Evolutionary conservation across 495 filamentous ascomycete species (phyloP).

Genomic region (Darksidea phi): DNA sequence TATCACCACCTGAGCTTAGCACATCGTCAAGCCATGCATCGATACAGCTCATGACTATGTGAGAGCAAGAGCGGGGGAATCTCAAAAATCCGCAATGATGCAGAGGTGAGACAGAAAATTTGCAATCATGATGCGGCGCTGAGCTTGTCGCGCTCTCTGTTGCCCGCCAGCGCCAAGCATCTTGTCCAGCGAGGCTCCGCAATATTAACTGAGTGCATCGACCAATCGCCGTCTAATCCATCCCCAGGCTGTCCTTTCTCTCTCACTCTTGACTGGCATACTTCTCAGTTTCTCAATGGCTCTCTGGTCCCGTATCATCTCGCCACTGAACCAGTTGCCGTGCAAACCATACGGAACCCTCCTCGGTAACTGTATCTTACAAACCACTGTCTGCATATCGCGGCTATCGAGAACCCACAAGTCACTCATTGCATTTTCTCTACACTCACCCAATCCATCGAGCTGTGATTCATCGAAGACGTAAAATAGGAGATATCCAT

Average conservation of each 20-base stretch:
- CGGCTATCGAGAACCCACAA: constrained; percentile 65
- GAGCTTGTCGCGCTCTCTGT: too few species aligned
- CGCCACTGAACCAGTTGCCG: constrained; percentile 62
- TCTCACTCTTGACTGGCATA: not conserved
- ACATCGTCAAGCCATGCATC: too few species aligned
- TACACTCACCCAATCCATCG: constrained; percentile 46
- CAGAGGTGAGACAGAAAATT: too few species aligned
- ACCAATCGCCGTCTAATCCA: not conserved
- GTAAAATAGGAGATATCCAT: constrained; percentile 61
- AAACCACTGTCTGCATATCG: constrained; percentile 57
- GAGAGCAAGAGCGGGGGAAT: too few species aligned
- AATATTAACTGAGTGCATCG: too few species aligned
- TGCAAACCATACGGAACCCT: constrained; percentile 67
- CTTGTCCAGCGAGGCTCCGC: too few species aligned
- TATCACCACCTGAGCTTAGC: too few species aligned
- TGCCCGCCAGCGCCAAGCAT: too few species aligned
- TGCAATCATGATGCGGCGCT: too few species aligned
- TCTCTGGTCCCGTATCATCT: constrained; percentile 48
- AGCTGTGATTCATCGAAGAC: constrained; percentile 61
- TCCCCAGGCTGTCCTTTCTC: not conserved
- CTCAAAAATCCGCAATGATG: too few species aligned
- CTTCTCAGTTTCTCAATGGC: constrained; percentile 32
- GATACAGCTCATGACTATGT: too few species aligned
- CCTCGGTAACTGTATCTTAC: constrained; percentile 57
- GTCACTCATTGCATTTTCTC: constrained; percentile 50